Base-by-base conservation (phyloP, 306 rosid genomes). In the Vigna reflexopilosa region DNA sequence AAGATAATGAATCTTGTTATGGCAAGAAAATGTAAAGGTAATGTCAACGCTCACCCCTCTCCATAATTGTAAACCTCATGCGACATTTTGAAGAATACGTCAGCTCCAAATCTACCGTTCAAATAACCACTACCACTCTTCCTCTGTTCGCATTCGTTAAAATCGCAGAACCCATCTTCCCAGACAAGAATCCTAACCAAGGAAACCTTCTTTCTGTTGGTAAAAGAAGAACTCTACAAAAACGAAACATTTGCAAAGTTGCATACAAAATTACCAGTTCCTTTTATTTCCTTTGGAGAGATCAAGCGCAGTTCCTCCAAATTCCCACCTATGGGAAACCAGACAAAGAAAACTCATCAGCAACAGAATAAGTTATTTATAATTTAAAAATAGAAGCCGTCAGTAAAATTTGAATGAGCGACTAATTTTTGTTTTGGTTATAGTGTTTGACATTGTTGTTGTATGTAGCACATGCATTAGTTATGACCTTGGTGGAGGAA, bases 161-260 rank as follows among this genome's bases (percentile, higher is more conserved):
- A 88, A 83, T 95, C 98, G 82, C 98, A 95, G 65, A 86, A 93
- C 13, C 99, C 99, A 84, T 95, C 99, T 86, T 93, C 98, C 98
- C 98, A 93, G 50, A 93, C 99, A 55, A 95, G 90, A 81, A 95
- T 95, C 99, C 98, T 95, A 73, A 76, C 70, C 45, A 72, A 62
- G 19, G 15, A 74, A 77, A 28, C 63, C 15, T 26, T 48, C 28
- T 34, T 55, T 56, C 22, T 4, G 45, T 59, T 59, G 36, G 11
- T 66, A 34, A 59, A 59, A 67, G 50, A 32, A 49, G 2, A 59
- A 68, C 49, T 45, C 49, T 45, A 54, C 15, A 24, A 9, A 81
- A 75, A 67, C 14, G 56, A 73, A 32, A 73, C 24, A 47, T 32
- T 4, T 40, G n/a, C 83, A 56, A 54, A 77, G 72, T 44, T 54